Conservation (phyloP, 306 rosid species). For the Urtica urens region DNA sequence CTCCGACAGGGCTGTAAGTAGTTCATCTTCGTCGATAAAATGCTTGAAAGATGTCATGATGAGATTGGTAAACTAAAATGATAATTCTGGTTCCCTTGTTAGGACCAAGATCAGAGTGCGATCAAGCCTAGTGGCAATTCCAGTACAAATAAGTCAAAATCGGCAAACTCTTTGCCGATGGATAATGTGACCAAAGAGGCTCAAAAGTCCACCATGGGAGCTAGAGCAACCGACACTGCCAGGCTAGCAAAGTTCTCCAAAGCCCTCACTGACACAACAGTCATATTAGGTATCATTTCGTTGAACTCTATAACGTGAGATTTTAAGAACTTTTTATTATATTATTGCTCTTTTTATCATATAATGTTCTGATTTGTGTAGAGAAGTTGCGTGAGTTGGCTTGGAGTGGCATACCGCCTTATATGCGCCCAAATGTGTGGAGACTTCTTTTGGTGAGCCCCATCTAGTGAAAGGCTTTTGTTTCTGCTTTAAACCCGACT, state of each 20-base stretch:
- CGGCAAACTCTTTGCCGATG: conserved; percentile 24
- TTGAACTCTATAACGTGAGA: conserved; percentile 3
- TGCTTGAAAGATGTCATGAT: too few relatives aligned
- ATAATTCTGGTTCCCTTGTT: too few relatives aligned
- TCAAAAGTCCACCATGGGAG: conserved; percentile 46
- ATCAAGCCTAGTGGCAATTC: conserved; percentile 26
- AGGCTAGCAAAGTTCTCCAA: conserved; percentile 71
- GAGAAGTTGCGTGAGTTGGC: conserved; percentile 91
- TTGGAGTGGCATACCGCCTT: conserved; percentile 89
- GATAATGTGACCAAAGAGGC: conserved; percentile 41
- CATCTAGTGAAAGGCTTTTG: not conserved
- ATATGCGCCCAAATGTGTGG: conserved; percentile 93
- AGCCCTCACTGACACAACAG: conserved; percentile 70
- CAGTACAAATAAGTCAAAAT: conserved; percentile 36
- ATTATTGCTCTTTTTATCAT: not conserved
- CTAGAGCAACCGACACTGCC: conserved; percentile 89
- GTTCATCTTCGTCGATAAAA: conserved; percentile 7
- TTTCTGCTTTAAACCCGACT: conserved; percentile 12
- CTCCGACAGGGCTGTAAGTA: conserved; percentile 36
- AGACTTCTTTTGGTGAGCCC: conserved; percentile 87
- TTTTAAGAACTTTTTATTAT: not conserved
- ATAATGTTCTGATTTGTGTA: conserved; percentile 26
- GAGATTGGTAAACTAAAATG: too few relatives aligned
- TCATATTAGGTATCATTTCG: conserved; percentile 49
- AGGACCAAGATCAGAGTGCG: conserved; percentile 50